Evolutionary conservation across 2,329 filamentous ascomycete species (phyloP).

Genomic region (Celoporthe dispersa): DNA sequence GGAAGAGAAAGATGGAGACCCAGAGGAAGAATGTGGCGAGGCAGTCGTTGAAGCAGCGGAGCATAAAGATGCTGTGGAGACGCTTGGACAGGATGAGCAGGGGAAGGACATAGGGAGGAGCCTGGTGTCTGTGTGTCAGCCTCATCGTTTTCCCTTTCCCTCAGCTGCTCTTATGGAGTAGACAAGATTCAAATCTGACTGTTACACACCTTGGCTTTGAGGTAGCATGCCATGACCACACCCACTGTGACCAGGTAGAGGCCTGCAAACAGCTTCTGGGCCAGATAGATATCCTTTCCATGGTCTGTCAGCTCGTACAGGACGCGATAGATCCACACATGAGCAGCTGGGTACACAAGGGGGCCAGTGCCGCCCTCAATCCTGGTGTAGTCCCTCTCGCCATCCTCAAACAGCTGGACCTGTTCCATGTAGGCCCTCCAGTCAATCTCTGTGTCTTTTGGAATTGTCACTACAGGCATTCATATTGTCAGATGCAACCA

Average conservation of each 20-base stretch:
- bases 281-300: conserved; percentile 75
- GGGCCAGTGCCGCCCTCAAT: conserved; percentile 91
- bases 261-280: conserved; percentile 81
- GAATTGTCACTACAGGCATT: background rate
- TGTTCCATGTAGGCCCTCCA: conserved; percentile 98
- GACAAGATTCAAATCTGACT: background rate
- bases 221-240: conserved; percentile 83
- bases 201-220: conserved; percentile 64
- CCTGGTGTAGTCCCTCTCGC: conserved; percentile 85
- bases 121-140: conserved; percentile 48
- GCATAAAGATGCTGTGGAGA: conserved; percentile 88
- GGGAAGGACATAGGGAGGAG: conserved; percentile 84
- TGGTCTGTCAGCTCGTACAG: conserved; percentile 79
- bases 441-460: conserved; percentile 90
- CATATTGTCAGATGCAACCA: background rate
- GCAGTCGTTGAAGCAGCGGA: conserved; percentile 95
- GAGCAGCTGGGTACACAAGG: conserved; percentile 90
- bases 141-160: background rate
- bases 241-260: conserved; percentile 78
- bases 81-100: conserved; percentile 88
- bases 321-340: conserved; percentile 86
- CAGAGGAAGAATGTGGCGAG: conserved; percentile 86
- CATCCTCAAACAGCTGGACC: conserved; percentile 74
- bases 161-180: background rate
- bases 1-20: conserved; percentile 77